A percentile compares a stretch with the other conserved stretches of the same genome.
These are phyloP conservation scores for Alternaria burnsii DNA, from an alignment of 2,329 filamentous ascomycete genomes.

Conservation along the genomic window DNA sequence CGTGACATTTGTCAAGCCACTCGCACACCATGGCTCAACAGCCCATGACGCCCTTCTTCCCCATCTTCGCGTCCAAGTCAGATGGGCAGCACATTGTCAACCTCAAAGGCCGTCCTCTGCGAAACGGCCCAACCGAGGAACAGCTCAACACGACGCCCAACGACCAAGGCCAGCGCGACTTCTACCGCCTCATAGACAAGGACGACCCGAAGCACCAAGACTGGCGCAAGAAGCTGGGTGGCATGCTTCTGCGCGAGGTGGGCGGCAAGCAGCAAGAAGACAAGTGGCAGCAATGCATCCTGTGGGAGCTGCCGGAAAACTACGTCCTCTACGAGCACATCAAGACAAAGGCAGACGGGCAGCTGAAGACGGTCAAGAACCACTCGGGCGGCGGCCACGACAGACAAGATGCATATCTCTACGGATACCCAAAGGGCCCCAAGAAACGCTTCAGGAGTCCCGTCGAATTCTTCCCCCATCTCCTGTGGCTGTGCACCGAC, in stretches of 20 bases:
- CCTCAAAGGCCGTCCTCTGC: constrained; percentile 59
- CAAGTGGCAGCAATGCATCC: constrained; percentile 57
- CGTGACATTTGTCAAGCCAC: not conserved
- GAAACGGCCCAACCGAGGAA: constrained; percentile 61
- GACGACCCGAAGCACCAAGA: constrained; percentile 64
- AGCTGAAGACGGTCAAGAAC: constrained; percentile 59
- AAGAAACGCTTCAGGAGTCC: constrained; percentile 67
- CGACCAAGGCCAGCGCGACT: constrained; percentile 63
- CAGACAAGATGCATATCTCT: constrained; percentile 67
- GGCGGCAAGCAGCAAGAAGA: constrained; percentile 50
- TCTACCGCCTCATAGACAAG: constrained; percentile 60
- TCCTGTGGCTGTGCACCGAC: constrained; percentile 65
- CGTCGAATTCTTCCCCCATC: constrained; percentile 67
- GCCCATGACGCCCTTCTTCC: constrained; percentile 57
- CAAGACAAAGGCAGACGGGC: constrained; percentile 60
- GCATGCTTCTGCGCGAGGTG: constrained; percentile 64
- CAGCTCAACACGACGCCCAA: constrained; percentile 63
- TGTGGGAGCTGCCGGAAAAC: constrained; percentile 63
- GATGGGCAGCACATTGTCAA: constrained; percentile 60
- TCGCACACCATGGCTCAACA: constrained; percentile 39
- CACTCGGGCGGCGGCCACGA: constrained; percentile 61
- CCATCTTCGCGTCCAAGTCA: constrained; percentile 58
- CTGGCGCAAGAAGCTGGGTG: constrained; percentile 66
- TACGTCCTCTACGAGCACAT: constrained; percentile 68
- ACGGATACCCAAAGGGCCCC: constrained; percentile 65